Evolutionary conservation across 1,139 yeast genomes (phyloP), one percentile per base, ranked within the genome.

Genomic region (Saccharomyces pastorianus): DNA sequence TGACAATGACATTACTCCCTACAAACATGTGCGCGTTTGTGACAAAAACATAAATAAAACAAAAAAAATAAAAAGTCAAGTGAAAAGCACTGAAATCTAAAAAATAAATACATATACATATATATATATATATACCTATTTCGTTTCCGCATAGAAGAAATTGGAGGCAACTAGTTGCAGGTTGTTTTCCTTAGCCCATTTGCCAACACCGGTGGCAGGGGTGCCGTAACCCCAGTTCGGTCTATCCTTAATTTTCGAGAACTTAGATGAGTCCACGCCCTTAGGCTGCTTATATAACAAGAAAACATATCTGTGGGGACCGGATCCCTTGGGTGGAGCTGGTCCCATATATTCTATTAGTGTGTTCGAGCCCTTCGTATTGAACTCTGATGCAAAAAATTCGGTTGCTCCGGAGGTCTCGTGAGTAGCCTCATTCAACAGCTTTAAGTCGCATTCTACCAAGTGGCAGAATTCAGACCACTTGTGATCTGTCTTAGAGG

Each of bases 391-490:
- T 26, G 58, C 55, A 51, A 66, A 62, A 26, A 67, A 64, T 34
- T 70, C 71, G 47, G 69, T 73, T 48, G 70, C 63, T 11, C 64
- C 62, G n/a, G 64, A 48, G 20, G 59, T 51, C 20, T 58, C 57
- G 8, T 52, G 53, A 9, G 52, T 27, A 7, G 51, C 46, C 26
- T 57, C 52, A n/a, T 54, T 50, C 34, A 59, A 28, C 32, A 51
- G 53, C 56, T 76, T 72, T 67, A 90, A 79, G 60, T 87, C 89
- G 6, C 86, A 73, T 34, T 80, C 78, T 46, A 90, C 74, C 78
- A 82, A 88, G 72, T 90, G 97, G 54, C 86, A 83, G 69, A 76
- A 89, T 70, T 90, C 96, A 8, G 95, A 84, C 95, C 95, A 89
- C 66, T 84, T 87, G 64, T 85, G 82, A 68, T 90, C 96, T 1